A percentile compares a stretch with the other conserved stretches of the same genome.
These are phyloP conservation scores for Striga asiatica DNA, from an alignment of 257 asterid species.

Conservation along the genomic window DNA sequence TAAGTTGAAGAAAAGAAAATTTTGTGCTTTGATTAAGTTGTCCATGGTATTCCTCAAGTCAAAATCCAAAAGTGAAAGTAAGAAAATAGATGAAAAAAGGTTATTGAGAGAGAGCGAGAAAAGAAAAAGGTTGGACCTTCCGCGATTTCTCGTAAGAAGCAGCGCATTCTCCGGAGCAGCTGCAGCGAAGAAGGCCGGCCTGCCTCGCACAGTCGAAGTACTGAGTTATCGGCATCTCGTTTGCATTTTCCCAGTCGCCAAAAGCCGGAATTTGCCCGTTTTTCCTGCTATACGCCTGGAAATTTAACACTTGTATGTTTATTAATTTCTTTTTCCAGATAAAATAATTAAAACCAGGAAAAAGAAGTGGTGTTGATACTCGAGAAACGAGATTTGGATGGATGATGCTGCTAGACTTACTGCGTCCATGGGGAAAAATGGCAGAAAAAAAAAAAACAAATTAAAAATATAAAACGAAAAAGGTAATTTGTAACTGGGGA, in stretches of 20 bases:
- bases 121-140: constrained; percentile 18
- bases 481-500: too few species aligned
- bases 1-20: too few species aligned
- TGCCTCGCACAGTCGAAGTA: constrained; percentile 68
- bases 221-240: constrained; percentile 63
- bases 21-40: too few species aligned
- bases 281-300: constrained; percentile 30
- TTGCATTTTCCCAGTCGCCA: constrained; percentile 66
- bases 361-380: background rate
- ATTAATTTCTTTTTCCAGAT: too few species aligned
- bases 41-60: too few species aligned
- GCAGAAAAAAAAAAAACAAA: background rate
- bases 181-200: constrained; percentile 55
- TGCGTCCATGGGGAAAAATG: constrained; percentile 17
- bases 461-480: background rate
- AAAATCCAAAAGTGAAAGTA: too few species aligned
- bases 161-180: constrained; percentile 27
- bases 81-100: background rate
- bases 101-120: constrained; percentile 13
- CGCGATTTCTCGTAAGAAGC: constrained; percentile 10
- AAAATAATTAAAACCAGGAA: background rate
- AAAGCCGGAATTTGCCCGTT: constrained; percentile 71
- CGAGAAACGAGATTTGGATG: constrained; percentile 16
- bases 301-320: too few species aligned
- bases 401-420: constrained; percentile 17